A percentile compares a stretch with the other conserved stretches of the same genome.
These are phyloP conservation scores for Aegilops tauschii DNA, from an alignment of 176 grass and related monocot species.

Conservation along the genomic window DNA sequence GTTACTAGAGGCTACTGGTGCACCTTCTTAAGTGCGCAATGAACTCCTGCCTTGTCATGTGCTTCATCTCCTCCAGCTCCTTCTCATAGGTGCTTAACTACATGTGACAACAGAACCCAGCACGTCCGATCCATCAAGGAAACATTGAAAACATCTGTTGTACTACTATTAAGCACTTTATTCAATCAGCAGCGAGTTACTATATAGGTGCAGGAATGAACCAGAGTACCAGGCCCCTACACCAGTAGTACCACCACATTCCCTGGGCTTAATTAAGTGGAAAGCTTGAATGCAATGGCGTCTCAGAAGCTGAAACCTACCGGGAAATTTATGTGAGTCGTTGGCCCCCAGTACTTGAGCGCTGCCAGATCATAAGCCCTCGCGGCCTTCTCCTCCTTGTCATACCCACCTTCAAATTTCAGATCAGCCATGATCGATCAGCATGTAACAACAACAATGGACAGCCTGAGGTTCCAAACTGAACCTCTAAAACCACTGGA, in stretches of 20 bases:
- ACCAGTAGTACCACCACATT: background rate
- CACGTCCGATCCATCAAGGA: background rate
- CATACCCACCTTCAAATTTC: slow-evolving; percentile 67
- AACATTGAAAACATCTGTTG: background rate
- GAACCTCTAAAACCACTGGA: background rate
- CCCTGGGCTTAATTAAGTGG: background rate
- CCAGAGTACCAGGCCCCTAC: background rate
- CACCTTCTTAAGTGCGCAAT: slow-evolving; percentile 90
- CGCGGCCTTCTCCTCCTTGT: slow-evolving; percentile 92
- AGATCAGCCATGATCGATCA: background rate
- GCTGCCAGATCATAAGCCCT: slow-evolving; percentile 90
- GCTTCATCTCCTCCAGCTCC: slow-evolving; percentile 88
- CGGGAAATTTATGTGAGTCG: slow-evolving; percentile 86
- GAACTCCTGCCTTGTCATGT: slow-evolving; percentile 86
- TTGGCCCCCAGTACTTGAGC: slow-evolving; percentile 90
- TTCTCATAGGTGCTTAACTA: slow-evolving; percentile 72
- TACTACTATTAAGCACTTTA: background rate
- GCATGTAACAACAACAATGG: slow-evolving; percentile 8
- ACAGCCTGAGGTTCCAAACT: background rate
- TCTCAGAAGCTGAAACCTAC: slow-evolving; percentile 36
- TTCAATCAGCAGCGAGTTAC: background rate
- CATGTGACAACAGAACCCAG: background rate
- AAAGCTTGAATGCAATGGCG: background rate
- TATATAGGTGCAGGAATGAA: background rate
- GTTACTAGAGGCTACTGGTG: background rate